These are phyloP conservation scores for Dalbergia cultrata DNA, from an alignment of 306 rosid genomes.

Conservation along the genomic window DNA sequence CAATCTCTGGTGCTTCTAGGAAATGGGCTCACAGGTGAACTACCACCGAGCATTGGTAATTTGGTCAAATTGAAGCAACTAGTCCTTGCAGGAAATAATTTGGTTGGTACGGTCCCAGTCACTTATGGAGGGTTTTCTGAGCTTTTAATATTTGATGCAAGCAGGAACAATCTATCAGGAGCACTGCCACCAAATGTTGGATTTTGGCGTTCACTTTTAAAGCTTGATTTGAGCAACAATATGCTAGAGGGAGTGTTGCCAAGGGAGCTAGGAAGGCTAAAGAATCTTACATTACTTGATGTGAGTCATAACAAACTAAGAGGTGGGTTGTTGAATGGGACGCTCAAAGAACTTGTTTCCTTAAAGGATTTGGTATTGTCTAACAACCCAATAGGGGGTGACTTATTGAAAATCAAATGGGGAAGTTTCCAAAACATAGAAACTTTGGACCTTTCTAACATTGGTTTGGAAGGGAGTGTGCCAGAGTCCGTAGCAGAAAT, in stretches of 20 bases:
- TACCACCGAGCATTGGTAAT: constrained; percentile 55
- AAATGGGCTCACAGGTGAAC: constrained; percentile 56
- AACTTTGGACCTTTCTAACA: constrained; percentile 58
- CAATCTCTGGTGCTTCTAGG: constrained; percentile 56
- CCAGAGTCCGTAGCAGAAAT: constrained; percentile 56
- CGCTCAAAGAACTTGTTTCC: constrained; percentile 52
- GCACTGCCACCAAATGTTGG: constrained; percentile 51
- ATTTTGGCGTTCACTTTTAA: constrained; percentile 52
- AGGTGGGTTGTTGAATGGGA: constrained; percentile 49
- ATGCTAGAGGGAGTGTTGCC: constrained; percentile 54
- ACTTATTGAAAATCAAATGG: constrained; percentile 51
- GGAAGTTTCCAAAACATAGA: constrained; percentile 45
- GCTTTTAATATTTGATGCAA: constrained; percentile 62
- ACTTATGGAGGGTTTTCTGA: constrained; percentile 43
- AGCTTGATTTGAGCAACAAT: constrained; percentile 63
- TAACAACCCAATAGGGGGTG: constrained; percentile 59
- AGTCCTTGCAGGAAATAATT: constrained; percentile 55
- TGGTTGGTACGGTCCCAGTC: constrained; percentile 55
- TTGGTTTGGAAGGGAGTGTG: constrained; percentile 51
- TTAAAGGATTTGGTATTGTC: constrained; percentile 56
- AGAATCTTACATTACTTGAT: constrained; percentile 58
- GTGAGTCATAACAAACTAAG: constrained; percentile 58
- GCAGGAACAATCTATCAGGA: constrained; percentile 59
- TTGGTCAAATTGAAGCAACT: constrained; percentile 49
- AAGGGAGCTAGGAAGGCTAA: constrained; percentile 51